A percentile compares a stretch with the other conserved stretches of the same genome.
Evolutionary conservation across 1,139 yeast species (phyloP).

Genomic region (Diutina neorugosa): DNA sequence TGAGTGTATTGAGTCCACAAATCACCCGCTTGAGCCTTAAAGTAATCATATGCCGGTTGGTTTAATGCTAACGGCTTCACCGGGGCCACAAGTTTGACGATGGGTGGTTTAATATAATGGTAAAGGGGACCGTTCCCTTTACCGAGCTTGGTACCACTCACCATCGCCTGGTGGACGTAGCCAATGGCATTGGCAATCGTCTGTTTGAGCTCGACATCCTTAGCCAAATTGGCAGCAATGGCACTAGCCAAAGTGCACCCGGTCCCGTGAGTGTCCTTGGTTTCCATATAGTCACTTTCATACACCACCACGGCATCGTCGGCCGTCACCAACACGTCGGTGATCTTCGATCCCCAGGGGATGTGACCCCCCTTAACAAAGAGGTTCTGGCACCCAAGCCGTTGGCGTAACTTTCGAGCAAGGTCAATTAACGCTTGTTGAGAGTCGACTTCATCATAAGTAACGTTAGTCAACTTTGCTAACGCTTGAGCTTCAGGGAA

Average conservation of each 20-base stretch:
- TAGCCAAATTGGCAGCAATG: slow-evolving; percentile 65
- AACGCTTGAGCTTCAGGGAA: slow-evolving; percentile 48
- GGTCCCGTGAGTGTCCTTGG: slow-evolving; percentile 72
- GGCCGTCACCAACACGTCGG: slow-evolving; percentile 10
- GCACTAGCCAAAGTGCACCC: slow-evolving; percentile 85
- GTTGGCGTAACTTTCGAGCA: slow-evolving; percentile 29
- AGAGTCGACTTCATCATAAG: neutral
- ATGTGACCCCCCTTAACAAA: slow-evolving; percentile 78
- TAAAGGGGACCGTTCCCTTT: slow-evolving; percentile 66
- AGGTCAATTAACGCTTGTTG: slow-evolving; percentile 24
- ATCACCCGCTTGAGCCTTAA: slow-evolving; percentile 40
- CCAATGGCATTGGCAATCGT: slow-evolving; percentile 48
- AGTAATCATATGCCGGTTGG: slow-evolving; percentile 25
- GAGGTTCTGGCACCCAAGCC: slow-evolving; percentile 39
- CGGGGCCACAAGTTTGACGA: neutral
- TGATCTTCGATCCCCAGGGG: slow-evolving; percentile 28
- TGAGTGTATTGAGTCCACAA: slow-evolving; percentile 48
- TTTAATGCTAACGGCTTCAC: slow-evolving; percentile 9
- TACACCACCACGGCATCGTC: slow-evolving; percentile 15
- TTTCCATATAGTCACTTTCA: slow-evolving; percentile 35
- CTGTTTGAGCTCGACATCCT: slow-evolving; percentile 27
- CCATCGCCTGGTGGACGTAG: slow-evolving; percentile 58
- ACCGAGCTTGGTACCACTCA: slow-evolving; percentile 29
- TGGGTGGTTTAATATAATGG: slow-evolving; percentile 23
- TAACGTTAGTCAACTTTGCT: slow-evolving; percentile 12